Base-by-base conservation (phyloP, 441 rosid genomes). In the Lepidium campestre region DNA sequence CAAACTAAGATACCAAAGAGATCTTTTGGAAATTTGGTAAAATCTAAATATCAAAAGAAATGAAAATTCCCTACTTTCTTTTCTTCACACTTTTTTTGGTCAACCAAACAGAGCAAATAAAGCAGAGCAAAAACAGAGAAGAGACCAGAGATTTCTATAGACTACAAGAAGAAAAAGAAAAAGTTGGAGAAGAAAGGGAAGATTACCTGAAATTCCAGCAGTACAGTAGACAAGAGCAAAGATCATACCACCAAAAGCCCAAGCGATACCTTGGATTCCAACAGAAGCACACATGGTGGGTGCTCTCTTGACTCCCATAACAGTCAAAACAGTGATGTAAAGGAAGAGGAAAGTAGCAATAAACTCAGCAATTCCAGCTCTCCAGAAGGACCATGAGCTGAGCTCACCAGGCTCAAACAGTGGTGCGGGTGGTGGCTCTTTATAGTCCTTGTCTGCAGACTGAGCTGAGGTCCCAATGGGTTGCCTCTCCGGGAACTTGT, bases 231-330 rank as follows among this genome's bases (percentile, higher is more conserved):
- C 97, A 25, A 90, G 97, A 32, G 86, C 93, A 72, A 90, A 90
- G 85, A 90, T 90, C 97, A 90, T 90, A 67, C 97, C 97, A 42
- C 97, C 95, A 25, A 88, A 90, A 12, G 97, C 90, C 97, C 97
- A 90, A 23, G 97, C 97, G 14, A 90, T 90, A 17, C 97, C 97
- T 72, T 86, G 97, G 22, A 91, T 85, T 14, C 97, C 97, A 3
- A 88, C 97, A 0, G 96, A 80, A 0, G 75, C 20, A 59, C 96
- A 88, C 85, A 85, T 86, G 35, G 77, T 68, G 0, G 27, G n/a
- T 2, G 72, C 49, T 68, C 80, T 86, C 36, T 68, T 62, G n/a
- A 86, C 96, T 5, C 97, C 97, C 96, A 88, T 88, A 6, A 91
- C 96, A 0, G 97, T 88, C 81, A 91, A 70, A 7, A 91, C 72